phyloP scores from a whole-genome alignment of 2,329 filamentous ascomycete species.

The Ascochyta clinopodiicola region DNA sequence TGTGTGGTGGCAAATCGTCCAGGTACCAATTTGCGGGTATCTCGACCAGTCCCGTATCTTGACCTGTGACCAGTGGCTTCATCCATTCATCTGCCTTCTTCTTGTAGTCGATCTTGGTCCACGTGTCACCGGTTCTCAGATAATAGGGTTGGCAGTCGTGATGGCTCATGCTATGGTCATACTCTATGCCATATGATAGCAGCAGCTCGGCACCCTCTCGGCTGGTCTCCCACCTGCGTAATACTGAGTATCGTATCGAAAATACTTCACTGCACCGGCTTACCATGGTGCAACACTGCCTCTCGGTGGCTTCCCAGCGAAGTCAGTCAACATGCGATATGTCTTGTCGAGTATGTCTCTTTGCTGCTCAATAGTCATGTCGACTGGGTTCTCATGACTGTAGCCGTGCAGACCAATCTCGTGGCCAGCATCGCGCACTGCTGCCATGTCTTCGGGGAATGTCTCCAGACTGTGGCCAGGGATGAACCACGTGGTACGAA shows the following conservation, averaged over 20 bases:
- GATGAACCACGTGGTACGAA: conserved; percentile 73
- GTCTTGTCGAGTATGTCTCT: conserved; percentile 77
- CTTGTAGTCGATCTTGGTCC: conserved; percentile 71
- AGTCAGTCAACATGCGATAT: conserved; percentile 72
- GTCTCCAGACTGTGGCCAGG: conserved; percentile 68
- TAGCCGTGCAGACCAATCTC: conserved; percentile 75
- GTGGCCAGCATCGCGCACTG: conserved; percentile 68
- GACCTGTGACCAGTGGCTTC: conserved; percentile 67
- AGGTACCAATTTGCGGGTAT: conserved; percentile 72
- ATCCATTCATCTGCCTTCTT: conserved; percentile 70
- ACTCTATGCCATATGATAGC: conserved; percentile 71
- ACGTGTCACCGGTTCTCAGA: conserved; percentile 67
- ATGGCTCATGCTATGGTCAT: conserved; percentile 71
- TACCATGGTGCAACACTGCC: conserved; percentile 75
- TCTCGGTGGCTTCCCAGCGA: conserved; percentile 72
- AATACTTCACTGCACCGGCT: not conserved
- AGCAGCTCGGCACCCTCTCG: conserved; percentile 70
- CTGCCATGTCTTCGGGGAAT: conserved; percentile 69
- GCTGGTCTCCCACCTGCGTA: conserved; percentile 67
- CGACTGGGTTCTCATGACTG: conserved; percentile 74
- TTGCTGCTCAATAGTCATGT: conserved; percentile 78
- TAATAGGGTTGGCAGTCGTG: conserved; percentile 70
- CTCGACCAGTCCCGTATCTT: conserved; percentile 68
- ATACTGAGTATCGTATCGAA: conserved; percentile 45
- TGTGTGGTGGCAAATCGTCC: conserved; percentile 66